These are phyloP conservation scores for Aspergillus coremiiformis DNA, from an alignment of 495 filamentous ascomycete genomes.

Conservation along the genomic window DNA sequence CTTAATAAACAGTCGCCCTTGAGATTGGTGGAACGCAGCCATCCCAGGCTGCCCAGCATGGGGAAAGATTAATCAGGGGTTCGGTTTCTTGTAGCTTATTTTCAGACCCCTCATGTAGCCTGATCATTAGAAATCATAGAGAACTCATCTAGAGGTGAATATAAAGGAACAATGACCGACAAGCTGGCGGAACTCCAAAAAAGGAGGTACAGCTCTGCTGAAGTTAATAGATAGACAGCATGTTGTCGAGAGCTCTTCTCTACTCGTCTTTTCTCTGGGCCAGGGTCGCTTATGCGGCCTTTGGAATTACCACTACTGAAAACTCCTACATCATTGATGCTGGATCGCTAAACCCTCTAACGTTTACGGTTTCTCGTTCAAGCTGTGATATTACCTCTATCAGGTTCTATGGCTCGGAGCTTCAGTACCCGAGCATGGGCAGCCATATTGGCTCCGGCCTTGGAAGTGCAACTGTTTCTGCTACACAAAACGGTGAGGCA, in stretches of 20 bases:
- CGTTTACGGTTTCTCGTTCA: slow-evolving; percentile 48
- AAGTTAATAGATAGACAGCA: neutral
- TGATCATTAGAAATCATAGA: neutral
- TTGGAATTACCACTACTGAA: slow-evolving; percentile 23
- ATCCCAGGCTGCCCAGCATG: neutral
- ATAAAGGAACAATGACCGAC: slow-evolving; percentile 1
- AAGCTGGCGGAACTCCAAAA: neutral
- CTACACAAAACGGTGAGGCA: slow-evolving; percentile 28
- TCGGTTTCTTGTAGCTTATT: neutral
- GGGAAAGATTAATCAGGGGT: slow-evolving; percentile 3
- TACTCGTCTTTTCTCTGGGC: slow-evolving; percentile 18
- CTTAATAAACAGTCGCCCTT: neutral
- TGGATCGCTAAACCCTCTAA: slow-evolving; percentile 44
- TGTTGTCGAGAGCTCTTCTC: slow-evolving; percentile 17
- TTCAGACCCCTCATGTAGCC: neutral
- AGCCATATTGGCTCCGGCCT: slow-evolving; percentile 57
- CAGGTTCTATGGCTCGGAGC: slow-evolving; percentile 49
- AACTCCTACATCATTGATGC: slow-evolving; percentile 45
- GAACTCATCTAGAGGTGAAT: neutral
- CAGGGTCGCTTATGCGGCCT: slow-evolving; percentile 22
- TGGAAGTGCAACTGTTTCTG: slow-evolving; percentile 50
- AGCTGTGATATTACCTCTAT: slow-evolving; percentile 60
- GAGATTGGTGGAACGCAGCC: slow-evolving; percentile 11
- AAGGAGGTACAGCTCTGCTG: neutral
- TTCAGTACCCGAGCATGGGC: slow-evolving; percentile 45